phyloP scores from a whole-genome alignment of 2,329 filamentous ascomycete genomes.

The Paracoccidioides lutzii region DNA sequence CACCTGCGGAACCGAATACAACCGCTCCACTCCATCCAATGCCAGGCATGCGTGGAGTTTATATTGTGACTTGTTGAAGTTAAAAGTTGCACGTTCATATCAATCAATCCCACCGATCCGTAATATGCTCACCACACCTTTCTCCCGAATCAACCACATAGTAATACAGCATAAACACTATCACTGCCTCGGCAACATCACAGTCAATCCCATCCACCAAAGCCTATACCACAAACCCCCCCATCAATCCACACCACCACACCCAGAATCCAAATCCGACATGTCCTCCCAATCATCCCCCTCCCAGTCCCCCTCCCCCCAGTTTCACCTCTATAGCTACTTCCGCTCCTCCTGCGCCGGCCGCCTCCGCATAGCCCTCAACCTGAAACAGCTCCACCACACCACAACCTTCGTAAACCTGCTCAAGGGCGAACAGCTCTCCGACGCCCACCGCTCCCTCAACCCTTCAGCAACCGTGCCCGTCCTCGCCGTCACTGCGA shows the following conservation, averaged over 20 bases:
- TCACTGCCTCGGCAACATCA: no score
- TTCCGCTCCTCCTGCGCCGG: slow-evolving; percentile 52
- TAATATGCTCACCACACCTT: no score
- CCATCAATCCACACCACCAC: neutral
- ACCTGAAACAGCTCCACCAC: slow-evolving; percentile 42
- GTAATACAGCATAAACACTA: no score
- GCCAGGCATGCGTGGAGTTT: no score
- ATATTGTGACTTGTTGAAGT: no score
- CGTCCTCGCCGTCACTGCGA: slow-evolving; percentile 34
- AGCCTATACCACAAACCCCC: neutral
- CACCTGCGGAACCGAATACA: no score
- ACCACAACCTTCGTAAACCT: slow-evolving; percentile 40
- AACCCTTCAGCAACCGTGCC: slow-evolving; percentile 47
- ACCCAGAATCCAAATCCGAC: neutral
- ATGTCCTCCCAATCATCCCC: neutral
- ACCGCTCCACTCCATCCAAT: no score
- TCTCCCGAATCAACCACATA: no score
- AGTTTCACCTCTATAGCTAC: slow-evolving; percentile 42
- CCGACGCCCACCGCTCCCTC: slow-evolving; percentile 31
- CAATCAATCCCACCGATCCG: no score
- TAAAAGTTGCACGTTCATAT: no score
- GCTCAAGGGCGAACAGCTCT: slow-evolving; percentile 40
- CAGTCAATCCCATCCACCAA: neutral
- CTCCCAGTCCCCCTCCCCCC: neutral
- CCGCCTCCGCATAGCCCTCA: slow-evolving; percentile 47